phyloP scores from a whole-genome alignment of 805 yeast genomes.

The Spathaspora gorwiae region DNA sequence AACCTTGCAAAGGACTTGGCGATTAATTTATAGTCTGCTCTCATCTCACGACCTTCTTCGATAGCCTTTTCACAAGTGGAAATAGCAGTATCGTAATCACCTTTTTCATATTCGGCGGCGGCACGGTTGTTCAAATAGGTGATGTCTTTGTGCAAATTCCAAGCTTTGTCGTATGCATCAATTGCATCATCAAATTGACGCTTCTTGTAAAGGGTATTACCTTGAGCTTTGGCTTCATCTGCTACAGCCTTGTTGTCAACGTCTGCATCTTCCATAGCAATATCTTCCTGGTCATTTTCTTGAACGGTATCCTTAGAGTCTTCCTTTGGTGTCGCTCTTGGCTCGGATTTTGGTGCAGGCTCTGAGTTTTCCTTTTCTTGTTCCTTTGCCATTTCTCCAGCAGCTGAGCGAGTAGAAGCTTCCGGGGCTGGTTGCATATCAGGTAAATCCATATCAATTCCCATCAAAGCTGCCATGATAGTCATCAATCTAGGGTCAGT shows the following conservation, averaged over 20 bases:
- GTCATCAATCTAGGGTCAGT: constrained; percentile 86
- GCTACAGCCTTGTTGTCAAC: constrained; percentile 47
- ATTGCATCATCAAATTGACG: constrained; percentile 93
- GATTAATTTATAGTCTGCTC: constrained; percentile 87
- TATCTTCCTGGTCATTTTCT: constrained; percentile 21
- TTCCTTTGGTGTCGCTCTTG: constrained; percentile 16
- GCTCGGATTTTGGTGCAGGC: constrained; percentile 11
- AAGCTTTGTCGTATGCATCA: constrained; percentile 78
- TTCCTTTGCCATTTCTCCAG: constrained; percentile 6
- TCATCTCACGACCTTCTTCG: constrained; percentile 81
- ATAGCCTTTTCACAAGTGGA: constrained; percentile 76
- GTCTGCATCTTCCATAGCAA: constrained; percentile 35
- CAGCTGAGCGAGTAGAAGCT: neutral
- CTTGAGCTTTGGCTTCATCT: constrained; percentile 72
- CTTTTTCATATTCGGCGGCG: constrained; percentile 96
- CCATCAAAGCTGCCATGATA: constrained; percentile 79
- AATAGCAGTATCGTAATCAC: constrained; percentile 82
- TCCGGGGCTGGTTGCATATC: constrained; percentile 15
- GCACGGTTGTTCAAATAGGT: constrained; percentile 94
- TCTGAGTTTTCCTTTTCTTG: constrained; percentile 2
- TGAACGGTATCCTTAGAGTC: constrained; percentile 10
- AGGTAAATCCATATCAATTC: constrained; percentile 62
- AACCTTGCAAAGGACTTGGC: constrained; percentile 92
- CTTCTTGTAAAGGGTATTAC: constrained; percentile 80
- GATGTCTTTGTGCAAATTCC: constrained; percentile 74